Percentiles rank a stretch among this genome's conserved stretches.
These are phyloP conservation scores for Ephemerocybe angulata DNA, from an alignment of 768 basidiomycete genomes.

Conservation along the genomic window DNA sequence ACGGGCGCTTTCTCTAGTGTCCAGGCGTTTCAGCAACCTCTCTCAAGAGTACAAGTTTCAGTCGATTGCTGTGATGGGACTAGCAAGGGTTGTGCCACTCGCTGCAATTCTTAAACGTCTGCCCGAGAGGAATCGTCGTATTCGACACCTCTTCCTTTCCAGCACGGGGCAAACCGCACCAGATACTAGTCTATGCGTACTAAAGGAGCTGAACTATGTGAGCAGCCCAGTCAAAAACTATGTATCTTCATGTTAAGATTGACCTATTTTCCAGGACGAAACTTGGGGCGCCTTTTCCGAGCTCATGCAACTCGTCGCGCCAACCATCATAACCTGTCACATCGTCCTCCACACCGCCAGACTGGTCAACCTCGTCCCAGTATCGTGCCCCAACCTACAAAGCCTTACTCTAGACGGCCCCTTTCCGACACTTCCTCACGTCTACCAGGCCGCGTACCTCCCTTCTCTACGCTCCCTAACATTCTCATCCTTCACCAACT, in stretches of 20 bases:
- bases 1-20: constrained; percentile 34
- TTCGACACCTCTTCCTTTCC: constrained; percentile 27
- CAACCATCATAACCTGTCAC: constrained; percentile 22
- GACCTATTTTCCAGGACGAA: constrained; percentile 13
- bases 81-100: constrained; percentile 22
- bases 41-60: constrained; percentile 26
- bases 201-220: constrained; percentile 8
- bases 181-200: neutral
- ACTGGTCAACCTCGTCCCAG: constrained; percentile 14
- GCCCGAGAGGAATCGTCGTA: constrained; percentile 19
- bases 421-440: constrained; percentile 17
- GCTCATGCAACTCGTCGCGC: constrained; percentile 18
- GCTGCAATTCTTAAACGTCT: constrained; percentile 18
- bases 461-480: constrained; percentile 20
- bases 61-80: constrained; percentile 26
- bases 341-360: constrained; percentile 22
- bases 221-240: neutral
- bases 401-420: constrained; percentile 26
- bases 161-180: constrained; percentile 14
- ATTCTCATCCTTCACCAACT: constrained; percentile 19
- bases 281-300: constrained; percentile 15
- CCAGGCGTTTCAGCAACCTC: constrained; percentile 22
- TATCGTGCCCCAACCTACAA: constrained; percentile 22
- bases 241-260: neutral
- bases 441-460: constrained; percentile 12